Evolutionary conservation across 2,329 filamentous ascomycete species (phyloP).

Genomic region (Fusarium nygamai): DNA sequence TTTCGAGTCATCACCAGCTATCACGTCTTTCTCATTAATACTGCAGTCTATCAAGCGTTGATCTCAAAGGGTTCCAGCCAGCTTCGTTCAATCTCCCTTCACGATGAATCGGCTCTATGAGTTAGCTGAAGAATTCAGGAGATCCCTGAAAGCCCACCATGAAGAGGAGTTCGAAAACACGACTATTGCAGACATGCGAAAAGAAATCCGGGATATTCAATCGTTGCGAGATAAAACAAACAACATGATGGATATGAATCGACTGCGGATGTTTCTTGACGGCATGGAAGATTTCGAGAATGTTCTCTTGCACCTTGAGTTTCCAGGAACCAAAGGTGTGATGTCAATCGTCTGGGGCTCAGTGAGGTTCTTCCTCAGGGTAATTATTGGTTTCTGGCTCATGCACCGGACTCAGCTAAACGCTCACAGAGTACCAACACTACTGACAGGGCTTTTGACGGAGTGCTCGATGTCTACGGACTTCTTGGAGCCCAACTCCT

Average conservation of each 20-base stretch:
- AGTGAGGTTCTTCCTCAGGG: background rate
- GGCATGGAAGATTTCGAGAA: background rate
- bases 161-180: background rate
- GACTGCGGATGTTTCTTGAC: background rate
- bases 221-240: background rate
- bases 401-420: no score
- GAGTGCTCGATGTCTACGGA: background rate
- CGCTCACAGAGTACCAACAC: background rate
- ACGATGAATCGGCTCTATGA: background rate
- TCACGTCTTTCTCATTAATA: background rate
- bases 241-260: conserved; percentile 17
- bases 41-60: no score
- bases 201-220: background rate
- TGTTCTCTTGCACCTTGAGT: background rate
- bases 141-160: background rate
- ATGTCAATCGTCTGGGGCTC: conserved; percentile 3
- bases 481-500: background rate
- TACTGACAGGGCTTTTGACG: background rate
- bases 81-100: no score
- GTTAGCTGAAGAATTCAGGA: background rate
- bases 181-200: background rate
- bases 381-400: accelerated
- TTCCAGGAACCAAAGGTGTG: no score
- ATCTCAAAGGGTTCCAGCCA: no score
- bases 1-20: background rate